Conservation (phyloP, 495 filamentous ascomycete genomes). For the Trichocladium uniseriatum region DNA sequence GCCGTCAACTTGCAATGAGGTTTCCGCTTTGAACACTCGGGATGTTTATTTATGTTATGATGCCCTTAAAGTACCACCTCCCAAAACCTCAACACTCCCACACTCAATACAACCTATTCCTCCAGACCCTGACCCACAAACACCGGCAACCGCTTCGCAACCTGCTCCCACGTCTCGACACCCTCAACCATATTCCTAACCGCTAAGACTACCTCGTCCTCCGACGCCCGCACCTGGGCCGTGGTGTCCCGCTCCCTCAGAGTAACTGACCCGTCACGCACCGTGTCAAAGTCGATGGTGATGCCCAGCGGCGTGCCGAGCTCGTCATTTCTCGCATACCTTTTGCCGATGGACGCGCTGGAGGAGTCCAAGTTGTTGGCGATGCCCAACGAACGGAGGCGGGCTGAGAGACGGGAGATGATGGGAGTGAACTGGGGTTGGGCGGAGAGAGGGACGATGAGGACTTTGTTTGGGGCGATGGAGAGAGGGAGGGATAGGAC, state of each 20-base stretch:
- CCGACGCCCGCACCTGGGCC: constrained; percentile 55
- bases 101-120: no score
- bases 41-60: no score
- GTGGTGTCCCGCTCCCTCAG: constrained; percentile 58
- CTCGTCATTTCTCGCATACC: constrained; percentile 59
- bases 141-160: not conserved
- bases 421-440: constrained; percentile 51
- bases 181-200: constrained; percentile 52
- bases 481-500: constrained; percentile 59
- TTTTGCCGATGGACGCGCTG: constrained; percentile 60
- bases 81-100: no score
- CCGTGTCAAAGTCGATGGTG: constrained; percentile 62
- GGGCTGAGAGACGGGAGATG: constrained; percentile 36
- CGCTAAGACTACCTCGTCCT: constrained; percentile 57
- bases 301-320: constrained; percentile 57
- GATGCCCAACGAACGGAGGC: constrained; percentile 44
- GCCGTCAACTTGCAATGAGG: no score
- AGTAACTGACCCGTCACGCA: constrained; percentile 59
- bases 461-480: constrained; percentile 60
- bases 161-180: constrained; percentile 49
- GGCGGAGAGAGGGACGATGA: constrained; percentile 56
- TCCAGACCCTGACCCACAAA: not conserved
- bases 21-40: no score
- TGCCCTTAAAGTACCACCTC: no score
- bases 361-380: constrained; percentile 32